These are phyloP conservation scores for Incumbomyces lentus DNA, from an alignment of 2,329 filamentous ascomycete genomes.

Conservation along the genomic window DNA sequence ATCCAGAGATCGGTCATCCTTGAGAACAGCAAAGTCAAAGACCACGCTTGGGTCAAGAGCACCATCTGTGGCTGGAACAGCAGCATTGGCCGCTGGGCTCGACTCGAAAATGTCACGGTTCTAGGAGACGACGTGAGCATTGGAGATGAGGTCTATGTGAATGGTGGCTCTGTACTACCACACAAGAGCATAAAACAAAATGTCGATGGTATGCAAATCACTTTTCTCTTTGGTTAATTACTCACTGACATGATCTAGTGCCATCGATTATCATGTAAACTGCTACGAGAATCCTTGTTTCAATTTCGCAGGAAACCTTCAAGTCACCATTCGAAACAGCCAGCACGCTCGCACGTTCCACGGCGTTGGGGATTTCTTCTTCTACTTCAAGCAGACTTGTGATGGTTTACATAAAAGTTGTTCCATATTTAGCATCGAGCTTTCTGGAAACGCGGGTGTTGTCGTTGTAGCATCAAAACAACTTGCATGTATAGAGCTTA, in stretches of 20 bases:
- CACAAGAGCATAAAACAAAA: constrained; percentile 99
- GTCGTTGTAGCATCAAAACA: too few species aligned
- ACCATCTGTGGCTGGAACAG: constrained; percentile 90
- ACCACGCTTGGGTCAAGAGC: constrained; percentile 98
- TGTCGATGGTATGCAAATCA: constrained; percentile 57
- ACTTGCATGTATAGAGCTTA: too few species aligned
- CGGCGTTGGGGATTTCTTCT: background rate
- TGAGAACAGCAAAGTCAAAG: constrained; percentile 86
- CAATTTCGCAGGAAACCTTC: background rate
- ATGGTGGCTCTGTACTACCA: constrained; percentile 85
- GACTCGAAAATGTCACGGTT: constrained; percentile 95
- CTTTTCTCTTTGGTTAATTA: background rate
- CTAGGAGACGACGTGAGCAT: constrained; percentile 96
- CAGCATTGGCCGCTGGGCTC: constrained; percentile 87
- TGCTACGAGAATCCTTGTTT: background rate
- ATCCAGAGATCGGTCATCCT: constrained; percentile 88
- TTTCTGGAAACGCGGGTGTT: too few species aligned
- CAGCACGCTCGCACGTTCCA: background rate
- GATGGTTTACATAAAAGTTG: too few species aligned
- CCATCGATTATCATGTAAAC: constrained; percentile 41
- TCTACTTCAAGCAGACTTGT: background rate
- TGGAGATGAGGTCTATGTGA: constrained; percentile 96
- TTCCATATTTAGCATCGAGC: too few species aligned
- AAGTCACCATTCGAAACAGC: too few species aligned
- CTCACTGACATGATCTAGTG: constrained; percentile 23